These are phyloP conservation scores for Skeletonema costatum DNA, from an alignment of 108 stramenopile species.

Conservation along the genomic window DNA sequence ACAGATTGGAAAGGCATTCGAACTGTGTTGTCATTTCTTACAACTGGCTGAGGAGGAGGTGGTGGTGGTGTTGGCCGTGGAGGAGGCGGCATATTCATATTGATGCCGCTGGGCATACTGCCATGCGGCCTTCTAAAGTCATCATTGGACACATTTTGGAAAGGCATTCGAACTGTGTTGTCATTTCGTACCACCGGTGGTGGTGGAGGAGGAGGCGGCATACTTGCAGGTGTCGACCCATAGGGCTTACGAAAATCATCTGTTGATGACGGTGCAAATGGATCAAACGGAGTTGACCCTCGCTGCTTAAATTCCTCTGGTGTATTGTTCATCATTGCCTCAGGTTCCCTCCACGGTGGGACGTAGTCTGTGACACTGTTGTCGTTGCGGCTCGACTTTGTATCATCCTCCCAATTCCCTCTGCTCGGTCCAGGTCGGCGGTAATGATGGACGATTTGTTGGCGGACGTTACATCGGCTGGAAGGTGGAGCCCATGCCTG, in stretches of 20 bases:
- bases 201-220: background rate
- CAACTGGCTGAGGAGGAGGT: background rate
- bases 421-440: background rate
- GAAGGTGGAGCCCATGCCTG: background rate
- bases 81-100: background rate
- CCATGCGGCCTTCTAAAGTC: slow-evolving; percentile 24
- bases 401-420: background rate
- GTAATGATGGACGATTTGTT: background rate
- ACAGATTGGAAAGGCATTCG: slow-evolving; percentile 13
- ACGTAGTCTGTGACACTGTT: background rate
- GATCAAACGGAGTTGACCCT: background rate
- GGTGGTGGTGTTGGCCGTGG: background rate
- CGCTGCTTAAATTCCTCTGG: background rate
- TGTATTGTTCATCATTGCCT: background rate
- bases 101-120: background rate
- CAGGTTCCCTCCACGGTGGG: background rate
- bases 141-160: slow-evolving; percentile 13
- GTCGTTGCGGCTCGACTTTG: background rate
- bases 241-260: slow-evolving; percentile 27
- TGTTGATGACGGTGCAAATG: slow-evolving; percentile 2
- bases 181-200: background rate
- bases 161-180: slow-evolving; percentile 8
- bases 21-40: slow-evolving; percentile 6
- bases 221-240: background rate
- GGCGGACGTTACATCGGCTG: background rate